Evolutionary conservation across 441 rosid species (phyloP), one percentile per base, ranked within the genome.

Genomic region (Adansonia grandidieri): DNA sequence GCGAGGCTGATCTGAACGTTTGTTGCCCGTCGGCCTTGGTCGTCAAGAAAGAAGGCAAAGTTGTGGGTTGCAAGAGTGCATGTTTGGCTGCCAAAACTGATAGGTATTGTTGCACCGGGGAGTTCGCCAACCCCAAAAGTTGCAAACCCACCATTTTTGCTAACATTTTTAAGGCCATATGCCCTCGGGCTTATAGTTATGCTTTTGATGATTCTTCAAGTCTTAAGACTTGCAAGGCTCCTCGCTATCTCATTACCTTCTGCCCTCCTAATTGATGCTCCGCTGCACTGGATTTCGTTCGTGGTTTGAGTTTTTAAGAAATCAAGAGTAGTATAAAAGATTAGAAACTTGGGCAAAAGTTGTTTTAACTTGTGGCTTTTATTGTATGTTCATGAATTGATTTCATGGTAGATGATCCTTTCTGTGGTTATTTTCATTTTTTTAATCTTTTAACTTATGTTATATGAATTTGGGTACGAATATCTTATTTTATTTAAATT

Each of bases 41-140:
- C 15, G 84, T 89, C 80, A 82, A 75, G 83, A 77, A 76, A 73
- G 79, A 70, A 24, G 92, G 91, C 69, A 86, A 77, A 51, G 84
- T 87, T 9, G 96, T 90, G 78, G 94, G 89, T 0, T 90, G 94
- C 78, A 90, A 90, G 79, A 91, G 94, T 76, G 93, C 93, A 1
- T 90, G 96, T 82, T 60, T 90, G 82, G 96, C 93, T 53, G 85
- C 86, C 15, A 87, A 80, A 66, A 80, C 84, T 4, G 91, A 89
- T 54, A 72, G 82, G 78, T 90, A 87, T 78, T 91, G 96, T 62
- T 90, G 96, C 77, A 90, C 89, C 0, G 94, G 96, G 8, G 80
- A 83, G 68, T 89, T 68, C 77, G 87, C 87, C 0, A 81, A 82
- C 76, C 93, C 89, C 0, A 83, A 69, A 20, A 87, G 50, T 2